Conservation (phyloP, 2,329 filamentous ascomycete genomes). For the Stagonosporopsis cucurbitacearum region DNA sequence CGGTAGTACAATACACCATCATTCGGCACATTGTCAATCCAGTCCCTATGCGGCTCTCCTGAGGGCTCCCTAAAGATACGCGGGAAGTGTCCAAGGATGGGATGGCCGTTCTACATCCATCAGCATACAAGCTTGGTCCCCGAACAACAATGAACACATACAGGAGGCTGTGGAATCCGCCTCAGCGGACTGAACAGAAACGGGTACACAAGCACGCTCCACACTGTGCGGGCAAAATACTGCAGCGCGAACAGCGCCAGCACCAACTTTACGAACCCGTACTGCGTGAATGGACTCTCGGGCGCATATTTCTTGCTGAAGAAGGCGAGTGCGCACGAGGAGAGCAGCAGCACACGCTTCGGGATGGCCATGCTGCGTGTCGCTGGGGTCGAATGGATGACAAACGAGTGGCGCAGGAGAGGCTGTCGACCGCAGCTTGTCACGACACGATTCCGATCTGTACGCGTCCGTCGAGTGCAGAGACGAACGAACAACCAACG, state of each 20-base stretch:
- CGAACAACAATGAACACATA: slow-evolving; percentile 34
- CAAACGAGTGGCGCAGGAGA: background rate
- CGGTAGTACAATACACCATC: slow-evolving; percentile 62
- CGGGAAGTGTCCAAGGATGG: slow-evolving; percentile 53
- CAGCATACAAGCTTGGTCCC: background rate
- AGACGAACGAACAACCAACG: background rate
- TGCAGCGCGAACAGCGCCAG: slow-evolving; percentile 50
- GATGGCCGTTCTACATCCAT: slow-evolving; percentile 19
- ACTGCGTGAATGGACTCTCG: slow-evolving; percentile 35
- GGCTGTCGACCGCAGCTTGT: background rate
- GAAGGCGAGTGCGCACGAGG: slow-evolving; percentile 34
- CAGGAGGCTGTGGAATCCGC: slow-evolving; percentile 61
- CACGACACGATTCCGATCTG: background rate
- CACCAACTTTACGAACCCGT: slow-evolving; percentile 49
- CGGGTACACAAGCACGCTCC: slow-evolving; percentile 62
- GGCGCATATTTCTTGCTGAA: slow-evolving; percentile 44
- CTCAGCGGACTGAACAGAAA: slow-evolving; percentile 64
- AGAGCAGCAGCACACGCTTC: slow-evolving; percentile 37
- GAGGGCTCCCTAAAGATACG: slow-evolving; percentile 51
- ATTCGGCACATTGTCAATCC: slow-evolving; percentile 61
- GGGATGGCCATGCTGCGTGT: slow-evolving; percentile 34
- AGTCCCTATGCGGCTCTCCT: slow-evolving; percentile 56
- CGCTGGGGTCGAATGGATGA: background rate
- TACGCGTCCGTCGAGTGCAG: too few species aligned
- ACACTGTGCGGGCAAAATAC: slow-evolving; percentile 48